Evolutionary conservation across 2,329 filamentous ascomycete species (phyloP), one percentile per base, ranked within the genome.

Genomic region (Albophoma yamanashiensis): DNA sequence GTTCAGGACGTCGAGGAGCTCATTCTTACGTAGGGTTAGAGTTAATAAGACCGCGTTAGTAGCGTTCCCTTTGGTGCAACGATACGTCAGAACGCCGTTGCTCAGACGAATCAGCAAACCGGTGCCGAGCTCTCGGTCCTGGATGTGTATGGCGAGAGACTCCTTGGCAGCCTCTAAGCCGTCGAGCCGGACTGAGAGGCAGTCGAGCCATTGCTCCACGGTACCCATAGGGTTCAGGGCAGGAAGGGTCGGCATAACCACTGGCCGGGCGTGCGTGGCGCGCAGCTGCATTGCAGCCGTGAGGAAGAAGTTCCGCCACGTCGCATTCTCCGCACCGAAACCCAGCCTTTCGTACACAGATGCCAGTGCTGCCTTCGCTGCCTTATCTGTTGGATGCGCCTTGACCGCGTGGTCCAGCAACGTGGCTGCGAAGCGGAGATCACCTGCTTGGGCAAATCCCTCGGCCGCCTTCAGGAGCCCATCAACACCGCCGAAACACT

Each of bases 231-330:
- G 47, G 22, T 52, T 52, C n/a, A 52, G 22, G 14, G 22, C 47
- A 5, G 47, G 47, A 14, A 52, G 31, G n/a, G 15, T 25, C 4
- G 22, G 47, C 31, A 11, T 31, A 1, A 14, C 31, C 47, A 14
- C 9, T 14, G 38, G 38, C 9, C 9, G 55, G 42, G 8, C 12
- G 40, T 40, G 27, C 17, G 43, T 25, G 1, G 34, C 17, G 40
- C 62, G 62, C 52, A 74, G 67, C 55, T 70, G 70, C 31, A 60
- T 58, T 8, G 73, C 68, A 0, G 65, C 68, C 1, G 67, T 68
- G 4, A 76, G 64, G 57, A 71, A 76, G 57, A 75, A 74, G 59
- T 76, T 76, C 4, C 75, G 64, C 75, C 74, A 76, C 0, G 70
- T 71, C 4, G 67, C 74, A 63, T 76, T 78, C 63, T 76, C 74